Base-by-base conservation (phyloP, 495 filamentous ascomycete species). In the Pseudomonodictys pantanalensis region DNA sequence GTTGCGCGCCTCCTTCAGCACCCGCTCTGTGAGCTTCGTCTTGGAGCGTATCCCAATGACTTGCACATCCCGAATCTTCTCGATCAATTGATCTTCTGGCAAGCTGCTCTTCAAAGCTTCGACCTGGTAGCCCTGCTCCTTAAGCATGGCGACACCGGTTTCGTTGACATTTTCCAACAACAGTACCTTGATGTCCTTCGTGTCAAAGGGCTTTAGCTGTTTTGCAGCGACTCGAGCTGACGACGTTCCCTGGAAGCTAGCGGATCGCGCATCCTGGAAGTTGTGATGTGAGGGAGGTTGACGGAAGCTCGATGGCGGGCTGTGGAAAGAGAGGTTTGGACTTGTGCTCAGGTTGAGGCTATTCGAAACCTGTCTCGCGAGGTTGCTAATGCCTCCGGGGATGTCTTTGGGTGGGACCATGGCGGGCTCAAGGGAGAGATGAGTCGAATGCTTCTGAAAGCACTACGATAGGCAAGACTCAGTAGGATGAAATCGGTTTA, bases 1-100 rank as follows among this genome's bases (percentile, higher is more conserved):
- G 69, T 96, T 92, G 76, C 91, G 91, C 35, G 93, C 93, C 71
- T 95, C 86, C 52, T 81, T 81, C 52, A 99, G 76, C 30, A 99
- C 89, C 60, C 85, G 86, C 49, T 86, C 87, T 11, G 86, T 91
- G 61, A 99, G 82, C 75, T 91, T 95, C 18, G 95, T 99, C 77
- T 99, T 97, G 25, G 95, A 97, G 60, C 95, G 89, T 62, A 97
- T 97, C 58, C 95, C 95, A 70, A 99, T 93, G 68, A 96, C 95
- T 69, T 97, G 95, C 33, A 96, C 90, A 75, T 96, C 90, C 33
- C 90, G 96, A 69, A 99, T 97, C 78, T 96, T 97, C 77, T 96
- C 86, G 69, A 97, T 96, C 58, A 99, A 82, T 72, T 97, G 80
- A 66, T 93, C 90, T 67, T 99, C 93, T 1, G 90, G 84, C 46